Percentiles rank a stretch among this genome's conserved stretches.
phyloP scores from a whole-genome alignment of 345 rosid species.

The Cardamine occulta region DNA sequence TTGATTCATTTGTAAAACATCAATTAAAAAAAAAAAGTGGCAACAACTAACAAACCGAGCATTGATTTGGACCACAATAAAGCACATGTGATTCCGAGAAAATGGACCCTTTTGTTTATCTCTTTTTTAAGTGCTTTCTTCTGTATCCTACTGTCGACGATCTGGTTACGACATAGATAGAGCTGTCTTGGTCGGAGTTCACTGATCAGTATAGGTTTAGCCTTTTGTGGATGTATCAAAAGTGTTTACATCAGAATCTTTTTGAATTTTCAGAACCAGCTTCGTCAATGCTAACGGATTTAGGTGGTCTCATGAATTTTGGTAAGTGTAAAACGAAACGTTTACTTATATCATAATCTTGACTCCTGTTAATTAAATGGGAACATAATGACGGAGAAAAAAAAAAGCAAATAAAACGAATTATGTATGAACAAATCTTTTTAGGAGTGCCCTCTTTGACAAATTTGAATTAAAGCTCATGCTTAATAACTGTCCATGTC shows the following conservation, averaged over 20 bases:
- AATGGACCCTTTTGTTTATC: constrained; percentile 34
- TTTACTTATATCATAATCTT: constrained; percentile 13
- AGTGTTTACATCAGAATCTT: background rate
- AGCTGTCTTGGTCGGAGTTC: constrained; percentile 45
- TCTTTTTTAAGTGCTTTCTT: constrained; percentile 19
- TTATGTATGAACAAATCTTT: constrained; percentile 36
- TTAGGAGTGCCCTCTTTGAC: constrained; percentile 36
- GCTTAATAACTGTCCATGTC: constrained; percentile 37
- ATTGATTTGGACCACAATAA: constrained; percentile 38
- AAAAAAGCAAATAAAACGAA: constrained; percentile 19
- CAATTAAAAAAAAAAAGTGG: background rate
- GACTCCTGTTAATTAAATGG: constrained; percentile 1
- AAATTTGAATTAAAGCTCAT: constrained; percentile 42
- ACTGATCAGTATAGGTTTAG: constrained; percentile 32
- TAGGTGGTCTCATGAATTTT: constrained; percentile 3
- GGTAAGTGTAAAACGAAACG: background rate
- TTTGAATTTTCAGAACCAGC: background rate
- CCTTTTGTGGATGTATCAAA: background rate
- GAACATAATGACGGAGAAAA: constrained; percentile 33
- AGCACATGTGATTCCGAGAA: constrained; percentile 35
- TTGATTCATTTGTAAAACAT: constrained; percentile 12
- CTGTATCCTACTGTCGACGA: constrained; percentile 20
- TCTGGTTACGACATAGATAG: constrained; percentile 36
- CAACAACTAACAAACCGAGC: constrained; percentile 24
- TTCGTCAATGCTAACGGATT: background rate